Evolutionary conservation across 2,329 filamentous ascomycete species (phyloP), one percentile per base, ranked within the genome.

Genomic region (Phialophora expanda): DNA sequence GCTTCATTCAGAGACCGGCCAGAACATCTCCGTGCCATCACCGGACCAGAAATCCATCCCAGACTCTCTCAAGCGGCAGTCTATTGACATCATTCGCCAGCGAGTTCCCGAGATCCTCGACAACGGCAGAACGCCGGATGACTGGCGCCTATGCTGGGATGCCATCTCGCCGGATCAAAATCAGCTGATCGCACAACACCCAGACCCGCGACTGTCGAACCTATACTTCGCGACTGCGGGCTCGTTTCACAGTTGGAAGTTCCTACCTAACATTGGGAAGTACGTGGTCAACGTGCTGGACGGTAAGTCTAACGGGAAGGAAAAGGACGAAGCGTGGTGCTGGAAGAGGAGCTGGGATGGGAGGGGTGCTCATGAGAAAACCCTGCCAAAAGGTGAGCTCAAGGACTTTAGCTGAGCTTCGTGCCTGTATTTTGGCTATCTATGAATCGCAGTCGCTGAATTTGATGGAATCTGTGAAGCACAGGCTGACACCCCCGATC

Each of bases 231-330:
- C 87, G 0, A 85, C 84, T 0, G 87, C 85, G 12, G 87, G 87
- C 1, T 88, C 86, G 12, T 87, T 89, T 68, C 87, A 89, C 73
- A 83, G 84, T 32, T 89, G 84, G 82, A 89, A 89, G 74, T 88
- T 90, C 72, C 77, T 89, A 28, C 87, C 87, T 0, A 84, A 84
- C 26, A 84, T 88, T 68, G 87, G 87, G 3, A 83, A 84, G 65
- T 89, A 89, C 53, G 75, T 79, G n/a, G 73, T 66, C 17, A 77
- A 75, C 38, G 70, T 74, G 30, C 60, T 75, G n/a, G 64, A 73
- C 11, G 73, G 71, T 38, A 66, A 66, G 56, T 68, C 70, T 9
- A 75, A 75, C 50, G 71, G 71, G 2, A 48, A 34, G 44, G 57
- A 66, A 66, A 61, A 83, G 82, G 75, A 82, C 74, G 76, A 77